Conservation (phyloP, 495 filamentous ascomycete species). For the Pseudoneurospora amorphoporcata region DNA sequence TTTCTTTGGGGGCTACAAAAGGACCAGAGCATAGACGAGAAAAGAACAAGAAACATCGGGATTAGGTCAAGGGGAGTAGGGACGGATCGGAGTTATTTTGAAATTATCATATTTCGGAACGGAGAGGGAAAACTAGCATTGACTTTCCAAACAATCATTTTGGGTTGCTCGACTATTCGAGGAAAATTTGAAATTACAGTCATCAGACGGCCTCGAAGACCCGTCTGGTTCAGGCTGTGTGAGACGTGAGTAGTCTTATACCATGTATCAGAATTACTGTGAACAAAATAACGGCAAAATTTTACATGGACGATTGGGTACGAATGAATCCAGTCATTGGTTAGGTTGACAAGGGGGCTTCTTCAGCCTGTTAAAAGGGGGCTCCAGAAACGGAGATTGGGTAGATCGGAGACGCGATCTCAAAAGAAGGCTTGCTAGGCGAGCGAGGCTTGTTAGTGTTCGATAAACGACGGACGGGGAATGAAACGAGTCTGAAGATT, state of each 20-base stretch:
- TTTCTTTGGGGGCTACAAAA: not conserved
- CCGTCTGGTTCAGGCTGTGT: not conserved
- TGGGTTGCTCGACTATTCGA: not conserved
- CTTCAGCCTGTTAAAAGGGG: not conserved
- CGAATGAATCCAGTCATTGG: not conserved
- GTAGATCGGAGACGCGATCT: not conserved
- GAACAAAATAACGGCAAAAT: not conserved
- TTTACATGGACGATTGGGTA: not conserved
- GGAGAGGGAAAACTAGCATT: not conserved
- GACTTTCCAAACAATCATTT: not conserved
- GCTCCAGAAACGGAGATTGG: not conserved
- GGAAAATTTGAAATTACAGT: not conserved
- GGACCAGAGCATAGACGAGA: not conserved
- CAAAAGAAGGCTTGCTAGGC: not conserved
- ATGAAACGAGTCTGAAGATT: not conserved
- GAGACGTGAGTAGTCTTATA: not conserved
- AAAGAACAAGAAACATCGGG: not conserved
- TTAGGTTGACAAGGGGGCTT: not conserved
- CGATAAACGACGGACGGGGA: not conserved
- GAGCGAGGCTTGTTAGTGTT: not conserved
- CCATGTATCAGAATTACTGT: not conserved
- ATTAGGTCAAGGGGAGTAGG: not conserved
- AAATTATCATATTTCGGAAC: not conserved
- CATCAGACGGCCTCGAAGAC: not conserved
- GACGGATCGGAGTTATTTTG: not conserved